A percentile compares a stretch with the other conserved stretches of the same genome.
Evolutionary conservation across 2,329 filamentous ascomycete genomes (phyloP).

Genomic region (Ceratocystis lukuohia): DNA sequence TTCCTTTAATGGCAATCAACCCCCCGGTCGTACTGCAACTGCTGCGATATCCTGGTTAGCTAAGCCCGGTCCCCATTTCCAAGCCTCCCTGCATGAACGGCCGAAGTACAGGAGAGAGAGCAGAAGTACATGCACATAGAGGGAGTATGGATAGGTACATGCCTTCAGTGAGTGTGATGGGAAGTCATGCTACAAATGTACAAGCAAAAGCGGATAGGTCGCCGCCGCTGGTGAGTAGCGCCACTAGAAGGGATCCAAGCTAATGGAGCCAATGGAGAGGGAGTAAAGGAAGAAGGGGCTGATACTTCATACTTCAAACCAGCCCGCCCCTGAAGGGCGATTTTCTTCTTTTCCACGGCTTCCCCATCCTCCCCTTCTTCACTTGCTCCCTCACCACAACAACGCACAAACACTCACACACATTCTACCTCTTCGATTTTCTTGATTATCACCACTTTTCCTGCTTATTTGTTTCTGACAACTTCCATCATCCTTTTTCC

Average conservation of each 20-base stretch:
- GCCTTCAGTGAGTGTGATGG: neutral
- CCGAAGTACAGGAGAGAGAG: neutral
- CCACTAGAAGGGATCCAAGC: constrained; percentile 3
- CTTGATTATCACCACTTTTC: constrained; percentile 9
- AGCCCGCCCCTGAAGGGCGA: neutral
- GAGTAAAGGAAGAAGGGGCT: constrained; percentile 1
- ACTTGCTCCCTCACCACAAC: neutral
- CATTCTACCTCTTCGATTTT: neutral
- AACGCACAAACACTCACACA: neutral
- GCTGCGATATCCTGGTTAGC: constrained; percentile 7
- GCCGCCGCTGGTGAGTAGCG: neutral
- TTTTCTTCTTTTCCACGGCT: neutral
- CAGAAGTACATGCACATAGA: constrained; percentile 1
- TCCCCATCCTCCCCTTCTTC: neutral
- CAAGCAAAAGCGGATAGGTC: neutral
- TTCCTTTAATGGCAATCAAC: neutral
- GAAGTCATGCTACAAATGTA: neutral
- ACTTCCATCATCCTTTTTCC: neutral
- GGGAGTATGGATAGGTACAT: neutral
- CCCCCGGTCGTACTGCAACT: neutral
- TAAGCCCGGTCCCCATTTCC: constrained; percentile 1
- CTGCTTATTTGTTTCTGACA: neutral
- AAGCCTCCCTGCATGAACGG: constrained; percentile 1
- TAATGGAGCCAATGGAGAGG: neutral
- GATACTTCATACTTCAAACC: constrained; percentile 8